Conservation (phyloP, 305 asterid species). For the Fraxinus velutina region DNA sequence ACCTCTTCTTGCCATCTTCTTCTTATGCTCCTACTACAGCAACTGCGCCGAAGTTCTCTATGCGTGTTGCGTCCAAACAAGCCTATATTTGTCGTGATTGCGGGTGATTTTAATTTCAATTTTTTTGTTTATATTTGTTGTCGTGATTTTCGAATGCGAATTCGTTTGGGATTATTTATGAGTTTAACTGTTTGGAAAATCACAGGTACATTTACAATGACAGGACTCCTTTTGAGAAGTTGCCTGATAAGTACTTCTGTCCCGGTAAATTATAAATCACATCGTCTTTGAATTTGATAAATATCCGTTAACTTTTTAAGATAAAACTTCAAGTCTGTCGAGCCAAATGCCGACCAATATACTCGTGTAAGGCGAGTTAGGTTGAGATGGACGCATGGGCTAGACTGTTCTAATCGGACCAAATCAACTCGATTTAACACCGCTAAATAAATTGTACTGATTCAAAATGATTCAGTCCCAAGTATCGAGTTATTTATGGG, state of each 20-base stretch:
- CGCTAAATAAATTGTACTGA: neutral
- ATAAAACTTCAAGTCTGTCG: neutral
- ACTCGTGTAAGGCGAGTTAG: neutral
- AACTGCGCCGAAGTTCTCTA: constrained; percentile 59
- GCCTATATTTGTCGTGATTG: constrained; percentile 93
- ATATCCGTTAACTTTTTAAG: neutral
- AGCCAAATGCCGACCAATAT: neutral
- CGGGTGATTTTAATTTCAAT: constrained; percentile 43
- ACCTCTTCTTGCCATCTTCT: constrained; percentile 42
- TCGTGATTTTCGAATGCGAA: neutral
- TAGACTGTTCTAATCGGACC: neutral
- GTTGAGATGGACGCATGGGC: neutral
- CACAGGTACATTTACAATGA: constrained; percentile 89
- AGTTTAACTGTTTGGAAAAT: constrained; percentile 3
- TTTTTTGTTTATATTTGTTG: neutral
- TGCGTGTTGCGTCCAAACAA: constrained; percentile 81
- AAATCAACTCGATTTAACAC: neutral
- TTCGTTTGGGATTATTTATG: neutral
- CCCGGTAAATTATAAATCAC: neutral
- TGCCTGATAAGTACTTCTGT: constrained; percentile 38
- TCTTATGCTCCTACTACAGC: constrained; percentile 19
- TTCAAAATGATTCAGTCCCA: neutral
- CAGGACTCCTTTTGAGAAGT: constrained; percentile 80
- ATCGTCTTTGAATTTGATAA: neutral
- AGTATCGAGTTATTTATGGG: neutral